Base-by-base conservation (phyloP, 768 basidiomycete species). In the Mycena floridula region DNA sequence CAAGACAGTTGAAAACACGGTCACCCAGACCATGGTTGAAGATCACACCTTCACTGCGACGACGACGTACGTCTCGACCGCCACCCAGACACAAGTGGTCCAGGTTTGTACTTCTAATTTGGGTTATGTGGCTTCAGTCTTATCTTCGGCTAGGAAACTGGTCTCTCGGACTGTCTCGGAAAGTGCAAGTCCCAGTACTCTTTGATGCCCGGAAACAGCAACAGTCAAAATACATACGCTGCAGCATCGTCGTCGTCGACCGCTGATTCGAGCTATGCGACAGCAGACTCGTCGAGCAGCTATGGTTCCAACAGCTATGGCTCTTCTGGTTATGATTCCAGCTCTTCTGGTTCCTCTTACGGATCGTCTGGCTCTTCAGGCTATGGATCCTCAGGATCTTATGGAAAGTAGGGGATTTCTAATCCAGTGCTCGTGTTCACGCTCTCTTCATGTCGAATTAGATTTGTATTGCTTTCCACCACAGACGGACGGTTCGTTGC, bases 131-230 rank as follows among this genome's bases (percentile, higher is more conserved):
- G n/a, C n/a, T n/a, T n/a, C n/a, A n/a, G n/a, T n/a, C n/a, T n/a
- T n/a, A n/a, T n/a, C n/a, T n/a, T n/a, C n/a, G n/a, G n/a, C n/a
- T n/a, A n/a, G n/a, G 67, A 73, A 54, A 79, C 77, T 38, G 72
- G 62, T 43, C 73, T 84, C 40, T 65, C 73, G 39, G 59, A 73
- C 40, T 83, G 81, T 59, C 64, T 83, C 45, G 65, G 67, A 2
- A 48, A 78, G 73, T 84, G 82, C 74, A 79, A 82, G 67, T 74
- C 70, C 25, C 55, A 58, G 46, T 82, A 74, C 70, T 68, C 67
- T 46, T 59, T 83, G 56, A 70, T 56, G 7, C 41, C 63, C 15
- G 78, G 78, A 7, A 81, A 77, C 66, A 69, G 64, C 66, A 65
- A 75, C 63, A 46, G 25, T 46, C 65, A 62, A 53, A 78, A 75